Evolutionary conservation across 768 basidiomycete species (phyloP).

Genomic region (Tulasnella sp.): DNA sequence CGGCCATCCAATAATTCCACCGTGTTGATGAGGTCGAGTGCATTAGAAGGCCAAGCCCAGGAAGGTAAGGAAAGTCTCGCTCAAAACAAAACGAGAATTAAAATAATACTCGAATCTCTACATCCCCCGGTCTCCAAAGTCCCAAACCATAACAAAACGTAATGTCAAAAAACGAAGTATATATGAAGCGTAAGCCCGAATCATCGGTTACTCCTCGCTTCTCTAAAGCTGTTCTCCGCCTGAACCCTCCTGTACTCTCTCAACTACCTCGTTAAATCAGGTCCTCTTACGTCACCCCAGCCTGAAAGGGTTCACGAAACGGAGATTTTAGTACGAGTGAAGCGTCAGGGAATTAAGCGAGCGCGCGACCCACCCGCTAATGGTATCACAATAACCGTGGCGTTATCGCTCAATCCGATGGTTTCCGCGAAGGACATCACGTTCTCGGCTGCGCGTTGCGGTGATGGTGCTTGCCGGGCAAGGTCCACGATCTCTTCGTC

Average conservation of each 20-base stretch:
- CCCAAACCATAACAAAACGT: background rate
- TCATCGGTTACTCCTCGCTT: constrained; percentile 33
- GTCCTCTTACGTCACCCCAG: constrained; percentile 78
- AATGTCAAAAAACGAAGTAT: background rate
- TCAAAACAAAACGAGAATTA: background rate
- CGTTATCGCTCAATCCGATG: constrained; percentile 84
- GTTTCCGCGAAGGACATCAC: constrained; percentile 87
- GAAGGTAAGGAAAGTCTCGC: no score
- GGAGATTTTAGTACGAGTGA: no score
- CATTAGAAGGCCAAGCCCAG: no score
- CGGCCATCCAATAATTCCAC: no score
- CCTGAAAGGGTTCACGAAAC: constrained; percentile 42
- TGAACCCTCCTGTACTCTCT: constrained; percentile 64
- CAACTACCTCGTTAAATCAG: constrained; percentile 75
- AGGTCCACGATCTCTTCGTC: constrained; percentile 95
- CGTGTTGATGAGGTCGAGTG: no score
- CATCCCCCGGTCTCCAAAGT: background rate
- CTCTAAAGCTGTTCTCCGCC: constrained; percentile 37
- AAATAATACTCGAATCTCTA: background rate
- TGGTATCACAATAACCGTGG: constrained; percentile 85
- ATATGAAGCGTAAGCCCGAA: no score
- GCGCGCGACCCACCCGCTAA: constrained; percentile 43
- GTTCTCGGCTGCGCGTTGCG: constrained; percentile 72
- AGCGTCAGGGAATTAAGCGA: background rate
- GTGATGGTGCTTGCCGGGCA: constrained; percentile 63